Evolutionary conservation across 495 filamentous ascomycete genomes (phyloP), one percentile per base, ranked within the genome.

Genomic region (Astrothelium subdiscretum): DNA sequence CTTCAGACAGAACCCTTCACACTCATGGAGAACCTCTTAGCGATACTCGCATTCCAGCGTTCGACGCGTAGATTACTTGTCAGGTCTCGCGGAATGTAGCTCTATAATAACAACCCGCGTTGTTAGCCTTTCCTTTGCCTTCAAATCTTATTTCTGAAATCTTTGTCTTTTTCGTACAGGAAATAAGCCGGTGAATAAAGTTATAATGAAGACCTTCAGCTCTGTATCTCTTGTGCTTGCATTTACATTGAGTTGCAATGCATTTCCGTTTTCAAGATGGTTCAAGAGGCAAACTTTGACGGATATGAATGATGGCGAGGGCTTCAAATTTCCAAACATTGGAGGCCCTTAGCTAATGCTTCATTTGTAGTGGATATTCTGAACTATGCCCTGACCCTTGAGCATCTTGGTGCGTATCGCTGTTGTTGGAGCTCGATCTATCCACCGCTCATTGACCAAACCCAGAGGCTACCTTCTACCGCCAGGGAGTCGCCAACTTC

Each of bases 401-500:
- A 82, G 66, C 74, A 78, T 63, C 75, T 82, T 32, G 69, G 67
- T 71, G 64, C 31, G 58, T 59, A n/a, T n/a, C n/a, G n/a, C 31
- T 48, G n/a, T 11, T 31, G 32, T 24, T 24, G 29, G 24, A 29
- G 15, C 11, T 3, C 22, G 4, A 5, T 8, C 5, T 20, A 12
- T 51, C 20, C 18, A 20, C 40, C 22, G 1, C 2, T 13, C 8
- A 20, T 18, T 24, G 32, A 35, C 29, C 8, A 44, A 2, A 1
- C 31, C 2, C 32, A 68, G 78, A 81, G 67, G 67, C 78, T 44
- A 67, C 68, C 2, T 80, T 80, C 70, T 87, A 87, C 67, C 72
- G 75, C 32, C 70, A 84, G 65, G 83, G 80, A 31, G 75, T 86
- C 2, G 72, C 78, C 61, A 83, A 83, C 58, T 86, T 82, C 71